Conservation (phyloP, 805 yeast genomes). For the Kluyveromyces starmeri region DNA sequence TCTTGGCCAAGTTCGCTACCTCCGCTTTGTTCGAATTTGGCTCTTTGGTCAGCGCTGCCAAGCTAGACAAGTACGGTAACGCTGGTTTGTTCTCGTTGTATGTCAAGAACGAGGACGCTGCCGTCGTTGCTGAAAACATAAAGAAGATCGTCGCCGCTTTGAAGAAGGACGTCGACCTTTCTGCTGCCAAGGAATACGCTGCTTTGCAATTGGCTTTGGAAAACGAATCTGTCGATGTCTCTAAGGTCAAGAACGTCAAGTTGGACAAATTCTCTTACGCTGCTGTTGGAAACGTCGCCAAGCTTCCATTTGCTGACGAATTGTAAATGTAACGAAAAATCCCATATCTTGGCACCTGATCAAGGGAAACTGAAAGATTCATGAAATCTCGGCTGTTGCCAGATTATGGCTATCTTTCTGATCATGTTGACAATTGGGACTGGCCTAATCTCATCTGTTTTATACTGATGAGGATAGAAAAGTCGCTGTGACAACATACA, state of each 20-base stretch:
- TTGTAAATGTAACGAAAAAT: no score
- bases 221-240: constrained; percentile 32
- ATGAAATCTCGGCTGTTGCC: no score
- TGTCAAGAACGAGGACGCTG: constrained; percentile 51
- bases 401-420: no score
- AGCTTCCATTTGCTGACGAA: constrained; percentile 84
- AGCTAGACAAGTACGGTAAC: constrained; percentile 59
- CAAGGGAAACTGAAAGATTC: no score
- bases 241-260: constrained; percentile 35
- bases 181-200: constrained; percentile 51
- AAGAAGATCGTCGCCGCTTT: constrained; percentile 46
- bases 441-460: no score
- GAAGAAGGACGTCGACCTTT: constrained; percentile 45
- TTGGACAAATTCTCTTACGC: constrained; percentile 68
- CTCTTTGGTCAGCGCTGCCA: constrained; percentile 43
- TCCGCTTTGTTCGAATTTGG: constrained; percentile 49
- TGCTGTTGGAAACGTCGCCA: constrained; percentile 81
- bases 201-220: constrained; percentile 36
- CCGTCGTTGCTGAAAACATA: constrained; percentile 51
- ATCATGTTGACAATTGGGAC: no score
- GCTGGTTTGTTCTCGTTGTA: constrained; percentile 73
- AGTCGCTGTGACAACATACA: no score
- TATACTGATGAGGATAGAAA: no score
- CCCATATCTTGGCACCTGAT: no score
- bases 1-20: constrained; percentile 57